Base-by-base conservation (phyloP, 768 basidiomycete species). In the Strobilomyces confusus region DNA sequence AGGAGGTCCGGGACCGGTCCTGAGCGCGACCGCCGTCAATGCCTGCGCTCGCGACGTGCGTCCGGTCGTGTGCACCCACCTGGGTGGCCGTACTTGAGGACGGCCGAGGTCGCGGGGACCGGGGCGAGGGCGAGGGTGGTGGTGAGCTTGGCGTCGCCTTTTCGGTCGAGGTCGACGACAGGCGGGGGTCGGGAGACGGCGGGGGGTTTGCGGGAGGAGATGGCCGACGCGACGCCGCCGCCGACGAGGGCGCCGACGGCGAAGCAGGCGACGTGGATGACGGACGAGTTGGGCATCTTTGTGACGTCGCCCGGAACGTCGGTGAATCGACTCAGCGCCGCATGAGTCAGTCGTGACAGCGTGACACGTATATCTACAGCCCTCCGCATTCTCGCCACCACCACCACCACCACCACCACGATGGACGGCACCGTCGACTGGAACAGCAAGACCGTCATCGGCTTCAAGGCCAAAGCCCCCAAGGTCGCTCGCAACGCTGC, bases 1-100 rank as follows among this genome's bases (percentile, higher is more conserved):
- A 97, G 75, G 13, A 85, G 66, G 71, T 97, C 95, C 2, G 86
- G 77, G 48, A 92, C 77, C 14, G 95, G 94, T 9, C 94, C 93
- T 95, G 59, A 5, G 8, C n/a, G 54, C 37, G 54, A 37, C 42
- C 46, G n/a, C 29, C 29, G 59, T 55, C 51, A 56, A 44, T 44
- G 11, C 38, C 11, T 47, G 0, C 26, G 8, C 15, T 33, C 33
- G 4, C 23, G 8, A 9, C 9, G 5, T 3, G 26, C 20, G 19
- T 5, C 20, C 1, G 47, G 11, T 11, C 48, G 26, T 20, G 43
- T 44, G 41, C 53, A 44, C 58, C 50, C 47, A 64, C 61, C 62
- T 56, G 60, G 63, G 46, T 60, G 56, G 8, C 64, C 52, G 32
- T 63, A 57, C 32, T 84, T 93, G 54, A 93, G 69, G 3, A 85